Conservation (phyloP, 2,329 filamentous ascomycete species). For the Cladophialophora immunda region DNA sequence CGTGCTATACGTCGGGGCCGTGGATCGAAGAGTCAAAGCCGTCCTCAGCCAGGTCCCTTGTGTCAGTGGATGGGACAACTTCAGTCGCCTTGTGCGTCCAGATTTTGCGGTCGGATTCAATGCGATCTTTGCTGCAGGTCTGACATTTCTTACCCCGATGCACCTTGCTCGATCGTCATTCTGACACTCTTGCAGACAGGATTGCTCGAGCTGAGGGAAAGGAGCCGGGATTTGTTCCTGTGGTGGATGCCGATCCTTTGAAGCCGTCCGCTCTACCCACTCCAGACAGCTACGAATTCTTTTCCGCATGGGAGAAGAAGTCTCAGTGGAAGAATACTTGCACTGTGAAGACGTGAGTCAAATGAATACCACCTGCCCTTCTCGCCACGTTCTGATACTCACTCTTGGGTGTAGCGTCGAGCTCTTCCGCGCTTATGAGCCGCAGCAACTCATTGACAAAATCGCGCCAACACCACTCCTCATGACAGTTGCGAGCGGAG, state of each 20-base stretch:
- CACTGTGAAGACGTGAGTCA: slow-evolving; percentile 46
- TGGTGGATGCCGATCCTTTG: slow-evolving; percentile 46
- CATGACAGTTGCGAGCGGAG: slow-evolving; percentile 48
- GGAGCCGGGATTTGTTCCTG: slow-evolving; percentile 43
- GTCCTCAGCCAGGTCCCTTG: slow-evolving; percentile 50
- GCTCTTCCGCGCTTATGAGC: slow-evolving; percentile 38
- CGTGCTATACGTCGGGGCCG: slow-evolving; percentile 50
- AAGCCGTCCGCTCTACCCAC: slow-evolving; percentile 47
- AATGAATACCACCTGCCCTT: slow-evolving; percentile 25
- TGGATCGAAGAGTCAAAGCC: slow-evolving; percentile 52
- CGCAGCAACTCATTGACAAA: slow-evolving; percentile 45
- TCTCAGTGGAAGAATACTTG: slow-evolving; percentile 51
- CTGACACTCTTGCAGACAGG: slow-evolving; percentile 35
- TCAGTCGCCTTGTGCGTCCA: slow-evolving; percentile 45
- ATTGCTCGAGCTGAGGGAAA: slow-evolving; percentile 46
- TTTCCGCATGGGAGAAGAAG: slow-evolving; percentile 46
- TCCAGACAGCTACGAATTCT: slow-evolving; percentile 48
- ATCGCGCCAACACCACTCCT: slow-evolving; percentile 52
- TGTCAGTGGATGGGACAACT: slow-evolving; percentile 50
- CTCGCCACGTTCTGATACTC: slow-evolving; percentile 24
- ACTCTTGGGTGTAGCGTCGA: slow-evolving; percentile 30
- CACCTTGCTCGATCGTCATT: not conserved
- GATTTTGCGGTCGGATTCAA: slow-evolving; percentile 44
- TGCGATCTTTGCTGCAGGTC: slow-evolving; percentile 44
- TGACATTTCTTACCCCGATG: not conserved